These are phyloP conservation scores for Fusarium nurragi DNA, from an alignment of 2,329 filamentous ascomycete species.

Conservation along the genomic window DNA sequence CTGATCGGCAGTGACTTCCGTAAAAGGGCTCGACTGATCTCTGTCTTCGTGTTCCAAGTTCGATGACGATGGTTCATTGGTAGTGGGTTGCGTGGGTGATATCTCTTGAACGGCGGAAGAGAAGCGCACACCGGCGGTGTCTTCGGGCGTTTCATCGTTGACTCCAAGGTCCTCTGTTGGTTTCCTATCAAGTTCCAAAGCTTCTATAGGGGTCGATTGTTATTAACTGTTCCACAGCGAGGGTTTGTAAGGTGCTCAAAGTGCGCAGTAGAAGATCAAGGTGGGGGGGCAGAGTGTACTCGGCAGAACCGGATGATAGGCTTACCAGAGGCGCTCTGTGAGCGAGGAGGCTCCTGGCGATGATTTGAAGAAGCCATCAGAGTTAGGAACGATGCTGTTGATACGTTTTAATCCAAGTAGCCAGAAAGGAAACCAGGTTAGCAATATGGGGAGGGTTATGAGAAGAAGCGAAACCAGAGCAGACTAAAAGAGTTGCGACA, in stretches of 20 bases:
- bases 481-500: slow-evolving; percentile 40
- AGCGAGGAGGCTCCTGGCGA: slow-evolving; percentile 30
- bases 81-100: slow-evolving; percentile 55
- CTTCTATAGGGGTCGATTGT: slow-evolving; percentile 19
- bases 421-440: slow-evolving; percentile 25
- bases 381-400: slow-evolving; percentile 18
- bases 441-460: slow-evolving; percentile 30
- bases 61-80: slow-evolving; percentile 39
- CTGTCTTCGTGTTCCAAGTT: slow-evolving; percentile 31
- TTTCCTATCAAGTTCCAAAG: slow-evolving; percentile 13
- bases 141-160: slow-evolving; percentile 20
- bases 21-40: slow-evolving; percentile 46
- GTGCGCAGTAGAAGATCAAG: slow-evolving; percentile 30
- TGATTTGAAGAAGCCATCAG: slow-evolving; percentile 37
- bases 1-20: slow-evolving; percentile 66
- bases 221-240: slow-evolving; percentile 33
- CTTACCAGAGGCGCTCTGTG: slow-evolving; percentile 40
- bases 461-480: slow-evolving; percentile 35
- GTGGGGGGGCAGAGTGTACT: slow-evolving; percentile 43
- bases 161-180: slow-evolving; percentile 13
- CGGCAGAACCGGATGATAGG: slow-evolving; percentile 41
- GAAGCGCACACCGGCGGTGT: slow-evolving; percentile 71
- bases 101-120: slow-evolving; percentile 77
- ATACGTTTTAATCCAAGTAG: slow-evolving; percentile 17
- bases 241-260: slow-evolving; percentile 13